Evolutionary conservation across 176 grass and related monocot species (phyloP).

Genomic region (Carex scoparia): DNA sequence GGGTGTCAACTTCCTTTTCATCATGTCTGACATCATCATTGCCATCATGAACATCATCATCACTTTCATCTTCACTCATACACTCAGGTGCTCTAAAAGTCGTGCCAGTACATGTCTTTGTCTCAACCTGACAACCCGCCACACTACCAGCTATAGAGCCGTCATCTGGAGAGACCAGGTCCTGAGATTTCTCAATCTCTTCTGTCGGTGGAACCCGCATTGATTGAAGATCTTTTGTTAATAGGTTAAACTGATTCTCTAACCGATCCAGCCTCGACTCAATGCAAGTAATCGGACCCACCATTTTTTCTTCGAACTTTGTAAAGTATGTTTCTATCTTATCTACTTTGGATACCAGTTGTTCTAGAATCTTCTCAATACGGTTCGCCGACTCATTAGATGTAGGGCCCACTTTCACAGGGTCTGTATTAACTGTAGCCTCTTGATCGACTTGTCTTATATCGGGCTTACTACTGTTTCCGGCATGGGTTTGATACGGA

Average conservation of each 20-base stretch:
- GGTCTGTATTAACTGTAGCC: conserved; percentile 8
- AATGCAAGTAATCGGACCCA: conserved; percentile 47
- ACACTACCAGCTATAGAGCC: conserved; percentile 23
- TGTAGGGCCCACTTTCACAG: conserved; percentile 21
- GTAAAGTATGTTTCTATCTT: conserved; percentile 74
- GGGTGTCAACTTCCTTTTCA: conserved; percentile 25
- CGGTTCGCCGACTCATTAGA: conserved; percentile 17
- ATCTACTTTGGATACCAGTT: conserved; percentile 57
- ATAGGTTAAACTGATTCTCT: conserved; percentile 25
- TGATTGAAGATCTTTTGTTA: conserved; percentile 31
- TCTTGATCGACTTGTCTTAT: conserved; percentile 22
- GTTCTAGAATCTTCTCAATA: conserved; percentile 69
- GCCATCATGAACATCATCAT: conserved; percentile 23
- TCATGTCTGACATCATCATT: conserved; percentile 18
- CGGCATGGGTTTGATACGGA: neutral
- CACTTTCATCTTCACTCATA: conserved; percentile 40
- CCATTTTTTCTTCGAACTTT: conserved; percentile 66
- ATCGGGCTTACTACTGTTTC: conserved; percentile 22
- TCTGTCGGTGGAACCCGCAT: conserved; percentile 17
- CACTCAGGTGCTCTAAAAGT: conserved; percentile 49
- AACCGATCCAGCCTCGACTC: conserved; percentile 28
- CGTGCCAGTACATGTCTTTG: conserved; percentile 44
- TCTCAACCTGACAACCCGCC: conserved; percentile 20
- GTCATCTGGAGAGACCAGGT: neutral
- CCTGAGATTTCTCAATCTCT: conserved; percentile 24